Evolutionary conservation across 805 yeast species (phyloP), one percentile per base, ranked within the genome.

Genomic region (Pichia sporocuriosa): DNA sequence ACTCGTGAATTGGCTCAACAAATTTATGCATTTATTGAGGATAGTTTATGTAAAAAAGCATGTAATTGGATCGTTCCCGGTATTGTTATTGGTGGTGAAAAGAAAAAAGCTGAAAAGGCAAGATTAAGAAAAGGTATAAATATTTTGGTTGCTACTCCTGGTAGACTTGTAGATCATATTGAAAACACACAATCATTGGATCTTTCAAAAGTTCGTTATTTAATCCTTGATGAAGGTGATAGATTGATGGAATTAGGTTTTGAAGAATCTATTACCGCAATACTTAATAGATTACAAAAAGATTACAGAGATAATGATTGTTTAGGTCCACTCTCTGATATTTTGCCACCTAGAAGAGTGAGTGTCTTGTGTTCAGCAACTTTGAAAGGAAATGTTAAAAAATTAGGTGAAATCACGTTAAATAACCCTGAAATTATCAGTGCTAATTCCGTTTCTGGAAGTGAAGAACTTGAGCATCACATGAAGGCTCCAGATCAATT

Each of bases 171-270:
- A 9, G 99, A 93, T 59, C 99, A 93, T 68, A 77, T 93, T 47
- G 95, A 86, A 49, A 85, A 89, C 61, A 93, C 99, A 0, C 70
- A 74, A 37, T 77, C 81, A 5, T 71, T 94, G 45, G 83, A 83
- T 47, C 62, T 85, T 25, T 69, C 84, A 3, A 76, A 85, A 40
- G 70, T 93, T 28, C 69, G 96, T 54, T 93, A 88, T 73, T 73
- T 90, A n/a, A 81, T 93, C 10, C 59, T 93, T 49, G 99, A 93
- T 65, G 99, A 93, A 70, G 98, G 97, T 61, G 99, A 93, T 65
- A 76, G 89, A 50, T 72, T 93, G 53, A 86, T 90, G 77, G 99
- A 93, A 54, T 69, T 94, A 44, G 99, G 99, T 0, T 93, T 93
- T 58, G 96, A 93, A 62, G 97, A 93, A 59, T 84, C 96, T 1